Evolutionary conservation across 768 basidiomycete species (phyloP).

Genomic region (Russula virescens): DNA sequence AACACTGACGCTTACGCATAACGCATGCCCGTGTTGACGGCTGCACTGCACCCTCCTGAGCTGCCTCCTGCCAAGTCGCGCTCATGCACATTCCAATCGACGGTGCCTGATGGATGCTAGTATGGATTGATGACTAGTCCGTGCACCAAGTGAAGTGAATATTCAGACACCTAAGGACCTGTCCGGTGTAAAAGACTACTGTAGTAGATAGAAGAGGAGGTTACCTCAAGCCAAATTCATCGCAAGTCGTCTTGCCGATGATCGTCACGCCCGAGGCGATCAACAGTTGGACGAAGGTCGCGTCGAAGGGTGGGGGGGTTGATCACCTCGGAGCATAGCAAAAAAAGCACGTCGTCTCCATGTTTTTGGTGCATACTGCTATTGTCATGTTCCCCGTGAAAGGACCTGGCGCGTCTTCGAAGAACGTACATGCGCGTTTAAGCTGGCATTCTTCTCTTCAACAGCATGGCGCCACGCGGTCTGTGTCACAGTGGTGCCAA

Average conservation of each 20-base stretch:
- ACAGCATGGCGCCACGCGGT: slow-evolving; percentile 16
- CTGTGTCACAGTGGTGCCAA: not conserved
- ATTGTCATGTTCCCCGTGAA: too few relatives aligned
- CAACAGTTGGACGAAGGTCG: slow-evolving; percentile 72
- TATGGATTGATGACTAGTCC: slow-evolving; percentile 80
- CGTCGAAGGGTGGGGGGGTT: slow-evolving; percentile 83
- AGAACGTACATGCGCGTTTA: slow-evolving; percentile 49
- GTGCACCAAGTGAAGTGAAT: slow-evolving; percentile 59
- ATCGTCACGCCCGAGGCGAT: slow-evolving; percentile 60
- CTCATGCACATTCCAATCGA: slow-evolving; percentile 32
- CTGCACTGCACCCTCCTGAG: slow-evolving; percentile 92
- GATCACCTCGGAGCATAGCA: slow-evolving; percentile 57
- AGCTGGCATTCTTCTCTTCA: slow-evolving; percentile 32
- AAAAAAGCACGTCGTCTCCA: slow-evolving; percentile 79
- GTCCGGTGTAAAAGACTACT: not conserved
- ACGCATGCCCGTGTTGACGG: slow-evolving; percentile 80
- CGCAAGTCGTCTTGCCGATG: slow-evolving; percentile 88
- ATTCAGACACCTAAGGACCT: slow-evolving; percentile 63
- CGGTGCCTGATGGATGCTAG: slow-evolving; percentile 26
- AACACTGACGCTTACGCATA: slow-evolving; percentile 55
- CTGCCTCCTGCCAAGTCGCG: too few relatives aligned
- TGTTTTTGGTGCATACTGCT: slow-evolving; percentile 54
- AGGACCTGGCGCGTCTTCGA: not conserved
- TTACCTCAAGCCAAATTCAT: slow-evolving; percentile 99
- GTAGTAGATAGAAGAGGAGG: too few relatives aligned